Percentiles rank a stretch among this genome's conserved stretches.
phyloP scores from a whole-genome alignment of 2,329 filamentous ascomycete genomes.

The Colletotrichum cuscutae region DNA sequence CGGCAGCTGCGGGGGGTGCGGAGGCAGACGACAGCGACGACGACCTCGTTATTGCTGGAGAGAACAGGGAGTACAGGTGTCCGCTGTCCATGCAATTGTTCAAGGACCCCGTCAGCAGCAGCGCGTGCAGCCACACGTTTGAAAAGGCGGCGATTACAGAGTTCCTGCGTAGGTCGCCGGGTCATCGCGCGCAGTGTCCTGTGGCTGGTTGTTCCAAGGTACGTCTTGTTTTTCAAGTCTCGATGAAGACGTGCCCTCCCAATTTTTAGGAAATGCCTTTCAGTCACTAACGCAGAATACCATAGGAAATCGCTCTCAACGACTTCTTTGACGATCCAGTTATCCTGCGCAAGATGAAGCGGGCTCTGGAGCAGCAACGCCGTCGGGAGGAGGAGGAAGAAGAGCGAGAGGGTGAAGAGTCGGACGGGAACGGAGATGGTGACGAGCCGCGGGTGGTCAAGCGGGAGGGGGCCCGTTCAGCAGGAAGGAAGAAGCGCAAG shows the following conservation, averaged over 20 bases:
- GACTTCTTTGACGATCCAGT: constrained; percentile 68
- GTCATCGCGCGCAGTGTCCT: constrained; percentile 66
- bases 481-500: constrained; percentile 6
- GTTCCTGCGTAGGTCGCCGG: constrained; percentile 54
- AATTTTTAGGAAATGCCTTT: neutral
- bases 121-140: constrained; percentile 77
- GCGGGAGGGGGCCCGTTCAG: neutral
- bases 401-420: constrained; percentile 40
- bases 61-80: constrained; percentile 74
- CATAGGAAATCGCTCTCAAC: constrained; percentile 57
- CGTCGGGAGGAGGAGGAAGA: constrained; percentile 57
- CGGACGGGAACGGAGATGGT: constrained; percentile 3
- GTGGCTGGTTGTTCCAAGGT: constrained; percentile 72
- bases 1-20: constrained; percentile 53
- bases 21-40: constrained; percentile 68
- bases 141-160: constrained; percentile 72
- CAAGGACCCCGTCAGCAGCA: constrained; percentile 73
- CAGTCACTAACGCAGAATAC: constrained; percentile 13
- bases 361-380: constrained; percentile 53
- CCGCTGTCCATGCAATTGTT: constrained; percentile 74
- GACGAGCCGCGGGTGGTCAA: constrained; percentile 15
- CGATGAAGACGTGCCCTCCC: too few relatives aligned
- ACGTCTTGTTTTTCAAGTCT: constrained; percentile 35
- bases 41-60: constrained; percentile 74
- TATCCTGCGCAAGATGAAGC: constrained; percentile 67